Base-by-base conservation (phyloP, 257 asterid genomes). In the Nemophila menziesii region DNA sequence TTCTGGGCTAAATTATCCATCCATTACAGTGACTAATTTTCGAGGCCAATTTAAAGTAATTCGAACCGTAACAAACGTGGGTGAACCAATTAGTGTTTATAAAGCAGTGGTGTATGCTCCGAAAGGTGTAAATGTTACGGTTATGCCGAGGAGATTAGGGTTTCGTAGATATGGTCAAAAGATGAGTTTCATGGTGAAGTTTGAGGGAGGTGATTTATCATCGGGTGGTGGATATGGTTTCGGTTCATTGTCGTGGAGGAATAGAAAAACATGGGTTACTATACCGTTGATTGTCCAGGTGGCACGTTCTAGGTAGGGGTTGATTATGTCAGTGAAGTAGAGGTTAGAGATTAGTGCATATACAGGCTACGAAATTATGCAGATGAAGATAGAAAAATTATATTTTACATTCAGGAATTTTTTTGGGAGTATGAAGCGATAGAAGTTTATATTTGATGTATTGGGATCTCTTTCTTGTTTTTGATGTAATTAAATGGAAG, bases 191-290 rank as follows among this genome's bases (percentile, higher is more conserved):
- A 75, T 74, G 0, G 73, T 87, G 27, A 68, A 45, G 36, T 87
- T 87, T 51, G 74, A 75, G 70, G 78, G 66, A 37, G 63, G 54
- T 51, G 79, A 59, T 39, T 92, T 90, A 0, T 8, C 75, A 9
- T 58, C 54, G 20, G 83, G 76, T 20, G n/a, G n/a, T n/a, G n/a
- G n/a, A n/a, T 83, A 87, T 62, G 82, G 66, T 20, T 87, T 87
- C 20, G 97, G 97, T 52, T 87, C 79, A 5, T 62, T 87, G 63
- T 61, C 93, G 18, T 87, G 97, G 97, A 80, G 86, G 74, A 83
- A 54, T 55, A 69, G 45, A 33, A 60, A 36, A 39, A 51, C 69
- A 11, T 58, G 82, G 86, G 86, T 83, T 43, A 72, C 79, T 29
- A 69, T 72, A 14, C 95, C 97, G 5, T 51, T 87, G 50, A 92